These are phyloP conservation scores for Pyrenochaeta sp. DNA, from an alignment of 2,329 filamentous ascomycete genomes.

Conservation along the genomic window DNA sequence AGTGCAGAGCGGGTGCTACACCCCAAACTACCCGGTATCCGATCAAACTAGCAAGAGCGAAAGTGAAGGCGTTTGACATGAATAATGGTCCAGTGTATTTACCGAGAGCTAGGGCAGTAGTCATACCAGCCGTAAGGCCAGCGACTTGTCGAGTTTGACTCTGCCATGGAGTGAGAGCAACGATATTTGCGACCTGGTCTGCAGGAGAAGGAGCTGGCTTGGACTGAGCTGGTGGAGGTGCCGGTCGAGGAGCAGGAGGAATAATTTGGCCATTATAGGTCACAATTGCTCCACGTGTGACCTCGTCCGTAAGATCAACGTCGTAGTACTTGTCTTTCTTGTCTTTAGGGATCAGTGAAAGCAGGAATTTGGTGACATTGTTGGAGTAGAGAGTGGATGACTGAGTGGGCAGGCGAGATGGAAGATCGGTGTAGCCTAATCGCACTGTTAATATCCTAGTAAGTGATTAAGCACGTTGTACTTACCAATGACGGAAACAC, in stretches of 20 bases:
- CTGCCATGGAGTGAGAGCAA: constrained; percentile 82
- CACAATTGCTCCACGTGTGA: constrained; percentile 84
- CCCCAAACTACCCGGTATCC: constrained; percentile 92
- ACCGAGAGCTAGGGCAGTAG: constrained; percentile 74
- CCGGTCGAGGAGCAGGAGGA: constrained; percentile 75
- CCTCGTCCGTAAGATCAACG: constrained; percentile 81
- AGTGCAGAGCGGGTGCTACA: constrained; percentile 82
- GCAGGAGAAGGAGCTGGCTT: constrained; percentile 47
- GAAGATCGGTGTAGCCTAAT: constrained; percentile 79
- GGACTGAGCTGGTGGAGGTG: constrained; percentile 63
- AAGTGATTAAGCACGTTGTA: background rate
- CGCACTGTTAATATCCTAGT: constrained; percentile 45
- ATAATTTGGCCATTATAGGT: constrained; percentile 79
- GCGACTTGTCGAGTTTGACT: constrained; percentile 79
- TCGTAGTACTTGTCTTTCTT: constrained; percentile 82
- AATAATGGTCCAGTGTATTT: constrained; percentile 81
- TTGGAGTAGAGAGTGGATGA: constrained; percentile 91
- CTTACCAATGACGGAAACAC: constrained; percentile 82
- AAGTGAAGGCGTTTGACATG: constrained; percentile 88
- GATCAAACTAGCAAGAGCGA: constrained; percentile 82
- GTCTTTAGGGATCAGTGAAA: constrained; percentile 80
- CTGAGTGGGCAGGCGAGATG: constrained; percentile 85
- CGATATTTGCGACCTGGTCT: constrained; percentile 59
- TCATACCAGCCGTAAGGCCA: constrained; percentile 79
- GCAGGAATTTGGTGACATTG: constrained; percentile 87